A percentile compares a stretch with the other conserved stretches of the same genome.
phyloP scores from a whole-genome alignment of 2,329 filamentous ascomycete species.

The Ophiostoma novo-ulmi region DNA sequence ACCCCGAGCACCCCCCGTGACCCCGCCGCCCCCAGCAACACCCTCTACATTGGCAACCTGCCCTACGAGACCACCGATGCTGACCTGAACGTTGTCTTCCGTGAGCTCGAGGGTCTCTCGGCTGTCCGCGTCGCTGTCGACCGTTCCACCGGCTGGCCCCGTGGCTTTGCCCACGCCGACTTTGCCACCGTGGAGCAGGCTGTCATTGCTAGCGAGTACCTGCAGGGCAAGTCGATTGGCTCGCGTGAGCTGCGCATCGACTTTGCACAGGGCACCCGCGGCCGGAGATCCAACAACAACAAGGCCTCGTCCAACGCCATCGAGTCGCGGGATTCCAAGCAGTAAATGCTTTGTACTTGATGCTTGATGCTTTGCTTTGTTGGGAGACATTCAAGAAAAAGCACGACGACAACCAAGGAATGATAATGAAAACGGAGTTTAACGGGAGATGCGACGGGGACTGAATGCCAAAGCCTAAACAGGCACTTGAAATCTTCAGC shows the following conservation, averaged over 20 bases:
- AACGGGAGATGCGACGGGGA: not conserved
- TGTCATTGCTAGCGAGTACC: constrained; percentile 50
- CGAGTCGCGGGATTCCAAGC: not conserved
- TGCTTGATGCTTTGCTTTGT: too few species aligned
- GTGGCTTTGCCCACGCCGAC: constrained; percentile 81
- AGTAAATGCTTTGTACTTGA: not conserved
- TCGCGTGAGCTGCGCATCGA: constrained; percentile 62
- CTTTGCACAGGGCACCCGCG: constrained; percentile 35
- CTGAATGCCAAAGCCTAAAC: not conserved
- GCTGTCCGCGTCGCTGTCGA: constrained; percentile 82
- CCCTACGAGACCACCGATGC: constrained; percentile 79
- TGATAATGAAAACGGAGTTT: constrained; percentile 12
- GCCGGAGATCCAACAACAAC: not conserved
- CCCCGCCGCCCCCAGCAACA: constrained; percentile 32
- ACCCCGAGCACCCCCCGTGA: not conserved
- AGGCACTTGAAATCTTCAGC: too few species aligned
- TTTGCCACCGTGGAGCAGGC: constrained; percentile 66
- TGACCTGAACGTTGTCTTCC: constrained; percentile 75
- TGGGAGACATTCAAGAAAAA: not conserved
- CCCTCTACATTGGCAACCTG: constrained; percentile 77
- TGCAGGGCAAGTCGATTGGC: constrained; percentile 56
- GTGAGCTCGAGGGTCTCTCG: constrained; percentile 60
- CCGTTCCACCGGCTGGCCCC: constrained; percentile 69
- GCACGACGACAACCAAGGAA: not conserved
- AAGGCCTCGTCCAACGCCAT: not conserved